These are phyloP conservation scores for Russula sp. DNA, from an alignment of 768 basidiomycete species.

Conservation along the genomic window DNA sequence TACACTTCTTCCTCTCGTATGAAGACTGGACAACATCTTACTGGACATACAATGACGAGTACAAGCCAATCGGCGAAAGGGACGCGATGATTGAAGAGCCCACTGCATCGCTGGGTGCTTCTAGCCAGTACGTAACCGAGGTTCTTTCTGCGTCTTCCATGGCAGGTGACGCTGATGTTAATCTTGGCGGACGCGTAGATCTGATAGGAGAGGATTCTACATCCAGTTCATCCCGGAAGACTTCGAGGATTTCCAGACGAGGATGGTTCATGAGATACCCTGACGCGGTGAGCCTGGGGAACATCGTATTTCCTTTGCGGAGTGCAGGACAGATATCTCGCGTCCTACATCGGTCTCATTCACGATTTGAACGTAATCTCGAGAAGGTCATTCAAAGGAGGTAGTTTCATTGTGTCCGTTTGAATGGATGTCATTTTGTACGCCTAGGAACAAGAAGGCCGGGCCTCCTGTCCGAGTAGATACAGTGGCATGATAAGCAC, in stretches of 20 bases:
- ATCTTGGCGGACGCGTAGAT: background rate
- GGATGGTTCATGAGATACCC: background rate
- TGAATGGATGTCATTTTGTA: no score
- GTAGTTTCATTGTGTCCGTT: no score
- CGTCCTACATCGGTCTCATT: background rate
- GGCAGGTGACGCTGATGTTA: background rate
- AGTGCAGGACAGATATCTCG: no score
- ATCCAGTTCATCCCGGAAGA: background rate
- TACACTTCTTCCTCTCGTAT: conserved; percentile 16
- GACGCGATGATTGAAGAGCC: conserved; percentile 1
- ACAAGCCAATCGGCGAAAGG: background rate
- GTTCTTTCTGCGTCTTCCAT: background rate
- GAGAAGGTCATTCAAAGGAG: no score
- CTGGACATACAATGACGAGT: conserved; percentile 3
- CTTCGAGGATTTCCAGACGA: background rate
- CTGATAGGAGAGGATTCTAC: background rate
- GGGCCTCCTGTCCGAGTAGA: no score
- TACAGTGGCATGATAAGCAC: no score
- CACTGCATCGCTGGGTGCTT: background rate
- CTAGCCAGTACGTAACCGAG: background rate
- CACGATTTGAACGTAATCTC: no score
- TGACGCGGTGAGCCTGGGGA: background rate
- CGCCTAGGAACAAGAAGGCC: no score
- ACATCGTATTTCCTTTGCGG: no score
- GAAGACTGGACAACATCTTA: conserved; percentile 8